These are phyloP conservation scores for Cryphonectria naterciae DNA, from an alignment of 2,329 filamentous ascomycete species.

Conservation along the genomic window DNA sequence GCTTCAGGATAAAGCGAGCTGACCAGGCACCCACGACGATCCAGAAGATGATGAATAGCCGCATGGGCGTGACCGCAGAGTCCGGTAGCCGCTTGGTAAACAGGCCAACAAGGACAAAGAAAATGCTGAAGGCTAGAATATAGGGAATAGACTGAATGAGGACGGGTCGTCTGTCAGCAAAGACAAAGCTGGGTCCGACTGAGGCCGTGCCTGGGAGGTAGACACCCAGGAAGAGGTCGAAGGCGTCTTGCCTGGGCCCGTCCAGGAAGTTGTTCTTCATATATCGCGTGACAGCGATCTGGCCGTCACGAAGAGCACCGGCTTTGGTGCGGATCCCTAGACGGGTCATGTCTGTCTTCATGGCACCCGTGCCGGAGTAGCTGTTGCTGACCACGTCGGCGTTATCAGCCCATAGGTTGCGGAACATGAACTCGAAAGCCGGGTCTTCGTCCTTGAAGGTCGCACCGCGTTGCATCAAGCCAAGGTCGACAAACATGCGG, in stretches of 20 bases:
- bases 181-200: conserved; percentile 73
- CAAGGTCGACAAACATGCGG: conserved; percentile 83
- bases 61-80: conserved; percentile 77
- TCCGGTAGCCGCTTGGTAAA: conserved; percentile 74
- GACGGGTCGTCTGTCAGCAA: conserved; percentile 82
- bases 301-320: conserved; percentile 83
- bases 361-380: conserved; percentile 93
- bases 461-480: conserved; percentile 75
- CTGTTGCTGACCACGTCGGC: conserved; percentile 91
- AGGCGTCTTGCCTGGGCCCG: conserved; percentile 91
- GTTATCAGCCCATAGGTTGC: conserved; percentile 98
- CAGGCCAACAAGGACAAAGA: conserved; percentile 76
- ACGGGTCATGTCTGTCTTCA: conserved; percentile 98
- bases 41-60: conserved; percentile 83
- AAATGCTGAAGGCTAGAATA: conserved; percentile 80
- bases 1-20: conserved; percentile 74
- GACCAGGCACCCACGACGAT: conserved; percentile 71
- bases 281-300: conserved; percentile 87
- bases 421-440: conserved; percentile 87
- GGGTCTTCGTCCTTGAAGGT: conserved; percentile 76
- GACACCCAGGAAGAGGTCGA: conserved; percentile 88
- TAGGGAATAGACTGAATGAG: conserved; percentile 95
- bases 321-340: conserved; percentile 85
- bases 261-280: conserved; percentile 93
- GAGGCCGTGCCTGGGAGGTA: conserved; percentile 77